These are phyloP conservation scores for Arthrobotrys megalospora DNA, from an alignment of 2,329 filamentous ascomycete species.

Conservation along the genomic window DNA sequence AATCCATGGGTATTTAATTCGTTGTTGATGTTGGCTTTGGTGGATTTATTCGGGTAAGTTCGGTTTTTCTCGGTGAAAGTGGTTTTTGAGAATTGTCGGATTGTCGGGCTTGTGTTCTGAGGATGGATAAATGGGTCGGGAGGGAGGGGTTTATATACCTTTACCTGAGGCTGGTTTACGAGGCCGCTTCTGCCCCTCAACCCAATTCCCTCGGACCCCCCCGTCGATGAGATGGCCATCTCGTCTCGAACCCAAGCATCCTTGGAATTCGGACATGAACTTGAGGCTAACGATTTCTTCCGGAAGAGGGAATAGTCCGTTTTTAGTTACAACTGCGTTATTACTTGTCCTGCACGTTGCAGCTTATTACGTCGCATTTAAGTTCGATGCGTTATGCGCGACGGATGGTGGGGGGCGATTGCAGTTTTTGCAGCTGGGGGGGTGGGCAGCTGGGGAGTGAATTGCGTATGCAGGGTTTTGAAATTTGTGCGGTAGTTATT, in stretches of 20 bases:
- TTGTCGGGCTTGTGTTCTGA: too few relatives aligned
- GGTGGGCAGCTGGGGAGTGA: constrained; percentile 13
- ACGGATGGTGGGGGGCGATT: constrained; percentile 8
- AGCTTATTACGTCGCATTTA: constrained; percentile 40
- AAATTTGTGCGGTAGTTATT: too few relatives aligned
- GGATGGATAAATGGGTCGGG: too few relatives aligned
- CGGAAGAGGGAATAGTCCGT: constrained; percentile 31
- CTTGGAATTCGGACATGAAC: neutral
- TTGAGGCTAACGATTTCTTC: constrained; percentile 7
- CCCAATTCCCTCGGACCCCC: too few relatives aligned
- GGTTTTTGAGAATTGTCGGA: too few relatives aligned
- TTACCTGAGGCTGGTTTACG: too few relatives aligned
- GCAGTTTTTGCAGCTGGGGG: constrained; percentile 19
- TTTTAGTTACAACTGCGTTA: constrained; percentile 38
- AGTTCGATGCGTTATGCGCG: constrained; percentile 51
- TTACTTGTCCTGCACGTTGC: constrained; percentile 40
- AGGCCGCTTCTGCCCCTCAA: too few relatives aligned
- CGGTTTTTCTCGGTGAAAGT: neutral
- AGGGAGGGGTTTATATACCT: too few relatives aligned
- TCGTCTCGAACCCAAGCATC: too few relatives aligned
- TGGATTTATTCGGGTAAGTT: constrained; percentile 57
- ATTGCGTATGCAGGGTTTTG: neutral
- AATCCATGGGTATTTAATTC: constrained; percentile 59
- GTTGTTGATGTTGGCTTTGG: constrained; percentile 47
- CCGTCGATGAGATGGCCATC: too few relatives aligned